Percentiles rank a stretch among this genome's conserved stretches.
phyloP scores from a whole-genome alignment of 345 rosid genomes.

The Punica granatum region DNA sequence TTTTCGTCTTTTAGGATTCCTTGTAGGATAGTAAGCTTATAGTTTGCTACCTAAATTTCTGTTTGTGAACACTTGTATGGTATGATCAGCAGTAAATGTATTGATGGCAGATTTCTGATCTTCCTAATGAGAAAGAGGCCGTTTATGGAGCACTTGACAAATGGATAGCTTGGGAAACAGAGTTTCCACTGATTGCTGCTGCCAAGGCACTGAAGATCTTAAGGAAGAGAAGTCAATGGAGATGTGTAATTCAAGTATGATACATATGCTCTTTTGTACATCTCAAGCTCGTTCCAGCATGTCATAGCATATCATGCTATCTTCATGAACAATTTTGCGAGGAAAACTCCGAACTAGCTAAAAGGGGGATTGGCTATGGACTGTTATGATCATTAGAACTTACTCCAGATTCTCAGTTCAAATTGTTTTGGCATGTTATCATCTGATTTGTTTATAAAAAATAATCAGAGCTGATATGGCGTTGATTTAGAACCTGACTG shows the following conservation, averaged over 20 bases:
- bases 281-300: neutral
- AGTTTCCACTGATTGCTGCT: slow-evolving; percentile 71
- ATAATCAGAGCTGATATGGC: neutral
- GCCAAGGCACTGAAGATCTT: slow-evolving; percentile 65
- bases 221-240: slow-evolving; percentile 64
- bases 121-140: slow-evolving; percentile 71
- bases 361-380: neutral
- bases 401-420: neutral
- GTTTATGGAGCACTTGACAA: slow-evolving; percentile 79
- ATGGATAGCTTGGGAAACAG: slow-evolving; percentile 86
- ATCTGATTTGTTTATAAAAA: neutral
- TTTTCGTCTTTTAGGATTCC: neutral
- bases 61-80: neutral
- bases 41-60: neutral
- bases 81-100: neutral
- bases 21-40: neutral
- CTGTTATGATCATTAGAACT: neutral
- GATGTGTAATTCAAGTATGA: slow-evolving; percentile 73
- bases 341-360: neutral
- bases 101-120: slow-evolving; percentile 51
- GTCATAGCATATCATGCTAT: neutral
- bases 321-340: neutral
- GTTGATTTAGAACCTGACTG: neutral
- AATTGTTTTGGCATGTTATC: neutral
- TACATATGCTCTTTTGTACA: neutral